These are phyloP conservation scores for Periconia macrospinosa DNA, from an alignment of 2,329 filamentous ascomycete genomes.

Conservation along the genomic window DNA sequence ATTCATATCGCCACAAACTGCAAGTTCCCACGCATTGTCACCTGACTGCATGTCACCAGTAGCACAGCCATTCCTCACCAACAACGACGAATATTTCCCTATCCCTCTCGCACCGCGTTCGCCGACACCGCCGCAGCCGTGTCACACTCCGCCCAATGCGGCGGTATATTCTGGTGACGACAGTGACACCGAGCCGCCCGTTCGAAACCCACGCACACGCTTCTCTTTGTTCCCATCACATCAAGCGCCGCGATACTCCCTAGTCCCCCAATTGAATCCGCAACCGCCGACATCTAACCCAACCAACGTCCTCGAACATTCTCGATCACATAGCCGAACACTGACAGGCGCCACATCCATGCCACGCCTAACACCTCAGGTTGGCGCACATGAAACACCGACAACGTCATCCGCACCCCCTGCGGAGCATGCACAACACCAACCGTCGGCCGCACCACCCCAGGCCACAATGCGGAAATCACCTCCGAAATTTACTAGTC, in stretches of 20 bases:
- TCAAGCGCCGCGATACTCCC: slow-evolving; percentile 6
- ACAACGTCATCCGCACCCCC: slow-evolving; percentile 1
- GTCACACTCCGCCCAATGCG: slow-evolving; percentile 11
- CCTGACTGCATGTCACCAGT: slow-evolving; percentile 24
- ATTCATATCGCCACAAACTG: slow-evolving; percentile 26
- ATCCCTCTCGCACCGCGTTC: slow-evolving; percentile 10
- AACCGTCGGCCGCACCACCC: not conserved
- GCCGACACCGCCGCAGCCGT: slow-evolving; percentile 18
- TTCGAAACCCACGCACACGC: slow-evolving; percentile 4
- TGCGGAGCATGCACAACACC: not conserved
- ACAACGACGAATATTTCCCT: slow-evolving; percentile 5
- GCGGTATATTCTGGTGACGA: slow-evolving; percentile 7
- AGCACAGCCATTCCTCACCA: slow-evolving; percentile 20
- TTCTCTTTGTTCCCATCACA: slow-evolving; percentile 10
- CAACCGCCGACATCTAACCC: slow-evolving; percentile 2
- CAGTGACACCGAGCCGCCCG: slow-evolving; percentile 7
- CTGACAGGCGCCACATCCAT: slow-evolving; percentile 8
- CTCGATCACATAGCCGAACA: not conserved
- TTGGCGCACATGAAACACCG: slow-evolving; percentile 5
- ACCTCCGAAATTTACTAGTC: not conserved
- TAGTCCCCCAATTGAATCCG: slow-evolving; percentile 1
- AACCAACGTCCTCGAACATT: slow-evolving; percentile 1
- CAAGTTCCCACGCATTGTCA: slow-evolving; percentile 29
- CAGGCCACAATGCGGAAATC: not conserved
- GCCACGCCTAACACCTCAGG: slow-evolving; percentile 2